phyloP scores from a whole-genome alignment of 2,329 filamentous ascomycete genomes.

The Aspergillus neotritici region DNA sequence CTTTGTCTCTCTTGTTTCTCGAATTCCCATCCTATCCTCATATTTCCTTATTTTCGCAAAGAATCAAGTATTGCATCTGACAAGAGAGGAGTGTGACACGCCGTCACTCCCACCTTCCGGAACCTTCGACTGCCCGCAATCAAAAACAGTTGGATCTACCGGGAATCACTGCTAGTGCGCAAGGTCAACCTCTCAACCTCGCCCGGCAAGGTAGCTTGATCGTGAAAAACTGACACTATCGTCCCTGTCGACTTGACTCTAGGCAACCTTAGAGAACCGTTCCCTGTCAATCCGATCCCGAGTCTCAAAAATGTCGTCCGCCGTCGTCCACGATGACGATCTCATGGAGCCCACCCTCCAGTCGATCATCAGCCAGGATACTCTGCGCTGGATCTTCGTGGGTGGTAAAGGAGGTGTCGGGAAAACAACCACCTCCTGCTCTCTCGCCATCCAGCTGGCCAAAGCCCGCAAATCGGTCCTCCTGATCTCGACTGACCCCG shows the following conservation, averaged over 20 bases:
- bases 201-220: not conserved
- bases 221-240: not conserved
- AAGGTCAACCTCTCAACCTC: no score
- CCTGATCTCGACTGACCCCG: constrained; percentile 96
- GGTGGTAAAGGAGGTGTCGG: constrained; percentile 97
- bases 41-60: no score
- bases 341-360: constrained; percentile 87
- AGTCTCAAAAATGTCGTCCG: constrained; percentile 35
- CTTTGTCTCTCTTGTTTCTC: no score
- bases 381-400: constrained; percentile 97
- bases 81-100: not conserved
- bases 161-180: constrained; percentile 3
- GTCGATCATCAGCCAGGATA: constrained; percentile 89
- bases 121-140: constrained; percentile 24
- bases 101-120: constrained; percentile 22
- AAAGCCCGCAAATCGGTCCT: constrained; percentile 91
- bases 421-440: constrained; percentile 99
- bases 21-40: not conserved
- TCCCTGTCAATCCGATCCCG: not conserved
- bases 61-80: not conserved
- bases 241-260: not conserved
- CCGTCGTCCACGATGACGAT: constrained; percentile 54
- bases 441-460: constrained; percentile 93
- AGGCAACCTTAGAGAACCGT: not conserved
- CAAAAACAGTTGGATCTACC: constrained; percentile 7